A percentile compares a stretch with the other conserved stretches of the same genome.
Evolutionary conservation across 2,329 filamentous ascomycete species (phyloP).

Genomic region (Hypoxylon sp.): DNA sequence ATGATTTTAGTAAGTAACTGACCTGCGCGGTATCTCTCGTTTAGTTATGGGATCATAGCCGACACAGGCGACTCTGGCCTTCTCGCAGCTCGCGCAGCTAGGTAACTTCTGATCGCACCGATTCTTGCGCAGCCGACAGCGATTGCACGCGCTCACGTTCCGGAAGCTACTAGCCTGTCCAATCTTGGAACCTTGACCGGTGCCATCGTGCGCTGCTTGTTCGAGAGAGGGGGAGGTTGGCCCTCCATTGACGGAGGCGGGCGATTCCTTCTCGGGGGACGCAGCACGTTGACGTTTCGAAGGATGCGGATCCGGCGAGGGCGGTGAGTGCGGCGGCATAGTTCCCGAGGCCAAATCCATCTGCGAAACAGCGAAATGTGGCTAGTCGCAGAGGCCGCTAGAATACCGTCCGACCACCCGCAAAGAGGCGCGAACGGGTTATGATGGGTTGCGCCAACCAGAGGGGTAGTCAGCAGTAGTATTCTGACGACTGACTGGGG

Average conservation of each 20-base stretch:
- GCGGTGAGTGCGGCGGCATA: slow-evolving; percentile 59
- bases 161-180: slow-evolving; percentile 75
- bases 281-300: slow-evolving; percentile 66
- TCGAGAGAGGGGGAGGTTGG: slow-evolving; percentile 46
- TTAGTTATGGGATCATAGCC: slow-evolving; percentile 98
- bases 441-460: slow-evolving; percentile 21
- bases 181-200: slow-evolving; percentile 52
- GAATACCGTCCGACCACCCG: slow-evolving; percentile 11
- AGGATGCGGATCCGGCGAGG: slow-evolving; percentile 60
- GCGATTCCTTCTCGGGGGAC: slow-evolving; percentile 58
- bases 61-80: slow-evolving; percentile 89
- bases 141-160: slow-evolving; percentile 93
- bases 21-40: slow-evolving; percentile 91
- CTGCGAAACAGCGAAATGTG: slow-evolving; percentile 13
- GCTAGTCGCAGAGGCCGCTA: slow-evolving; percentile 13
- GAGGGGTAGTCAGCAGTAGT: slow-evolving; percentile 3
- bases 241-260: slow-evolving; percentile 51
- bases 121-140: slow-evolving; percentile 91
- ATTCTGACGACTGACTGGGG: too few relatives aligned
- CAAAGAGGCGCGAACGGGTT: slow-evolving; percentile 15
- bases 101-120: slow-evolving; percentile 93
- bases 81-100: slow-evolving; percentile 90
- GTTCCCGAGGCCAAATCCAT: slow-evolving; percentile 30
- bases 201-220: slow-evolving; percentile 43
- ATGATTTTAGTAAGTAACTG: slow-evolving; percentile 54